Evolutionary conservation across 2,329 filamentous ascomycete species (phyloP).

Genomic region (Talaromyces marneffei): DNA sequence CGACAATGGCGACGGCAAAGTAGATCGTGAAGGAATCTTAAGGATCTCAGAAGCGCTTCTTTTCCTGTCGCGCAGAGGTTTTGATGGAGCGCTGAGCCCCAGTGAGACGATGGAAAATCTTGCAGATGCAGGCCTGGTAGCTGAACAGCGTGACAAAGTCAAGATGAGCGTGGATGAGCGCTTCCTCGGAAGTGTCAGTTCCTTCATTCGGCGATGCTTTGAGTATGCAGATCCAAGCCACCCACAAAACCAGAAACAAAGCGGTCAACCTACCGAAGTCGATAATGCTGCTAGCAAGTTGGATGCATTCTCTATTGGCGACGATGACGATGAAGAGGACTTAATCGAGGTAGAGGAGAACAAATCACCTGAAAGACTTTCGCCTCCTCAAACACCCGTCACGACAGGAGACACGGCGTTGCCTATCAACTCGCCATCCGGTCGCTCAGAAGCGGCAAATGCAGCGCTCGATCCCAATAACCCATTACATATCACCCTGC

Average conservation of each 20-base stretch:
- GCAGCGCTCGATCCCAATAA: slow-evolving; percentile 86
- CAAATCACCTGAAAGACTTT: slow-evolving; percentile 20
- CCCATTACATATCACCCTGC: slow-evolving; percentile 89
- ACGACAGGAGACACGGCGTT: slow-evolving; percentile 35
- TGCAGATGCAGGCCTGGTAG: slow-evolving; percentile 31
- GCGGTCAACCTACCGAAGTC: slow-evolving; percentile 17
- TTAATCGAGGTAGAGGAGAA: slow-evolving; percentile 37
- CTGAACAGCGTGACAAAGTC: slow-evolving; percentile 33
- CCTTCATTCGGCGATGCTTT: slow-evolving; percentile 93
- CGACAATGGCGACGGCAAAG: slow-evolving; percentile 81
- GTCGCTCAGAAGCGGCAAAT: slow-evolving; percentile 71
- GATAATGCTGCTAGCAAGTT: slow-evolving; percentile 38
- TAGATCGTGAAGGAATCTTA: slow-evolving; percentile 91
- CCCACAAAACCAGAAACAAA: slow-evolving; percentile 51
- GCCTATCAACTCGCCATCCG: slow-evolving; percentile 22
- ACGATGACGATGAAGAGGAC: slow-evolving; percentile 58
- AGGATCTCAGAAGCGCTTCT: slow-evolving; percentile 89
- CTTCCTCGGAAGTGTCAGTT: slow-evolving; percentile 87
- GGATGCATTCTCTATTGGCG: slow-evolving; percentile 67
- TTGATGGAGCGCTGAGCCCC: slow-evolving; percentile 68
- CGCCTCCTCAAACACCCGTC: slow-evolving; percentile 21
- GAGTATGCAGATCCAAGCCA: slow-evolving; percentile 95
- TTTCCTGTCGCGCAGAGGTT: slow-evolving; percentile 82
- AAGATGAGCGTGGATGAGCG: slow-evolving; percentile 68
- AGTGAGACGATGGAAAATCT: slow-evolving; percentile 54